Conservation (phyloP, 2,329 filamentous ascomycete species). For the Aspergillus sp. region DNA sequence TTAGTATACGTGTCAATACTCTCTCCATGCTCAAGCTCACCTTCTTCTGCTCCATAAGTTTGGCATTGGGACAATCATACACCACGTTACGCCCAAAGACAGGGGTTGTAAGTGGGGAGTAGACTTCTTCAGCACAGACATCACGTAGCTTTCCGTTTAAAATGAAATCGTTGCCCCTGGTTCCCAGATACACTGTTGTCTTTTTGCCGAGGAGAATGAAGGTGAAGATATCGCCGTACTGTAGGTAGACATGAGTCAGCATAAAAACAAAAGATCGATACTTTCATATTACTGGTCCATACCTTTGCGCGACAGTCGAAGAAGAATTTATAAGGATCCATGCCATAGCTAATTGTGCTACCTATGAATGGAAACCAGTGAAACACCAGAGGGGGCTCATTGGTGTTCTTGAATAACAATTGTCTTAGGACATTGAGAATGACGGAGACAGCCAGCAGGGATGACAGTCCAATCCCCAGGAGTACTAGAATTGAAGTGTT, state of each 20-base stretch:
- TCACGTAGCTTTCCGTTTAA: slow-evolving; percentile 89
- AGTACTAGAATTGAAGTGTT: slow-evolving; percentile 51
- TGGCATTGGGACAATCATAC: slow-evolving; percentile 87
- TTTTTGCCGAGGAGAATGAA: slow-evolving; percentile 86
- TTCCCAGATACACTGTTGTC: slow-evolving; percentile 81
- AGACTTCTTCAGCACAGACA: slow-evolving; percentile 87
- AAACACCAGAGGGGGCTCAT: slow-evolving; percentile 71
- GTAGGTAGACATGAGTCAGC: slow-evolving; percentile 1
- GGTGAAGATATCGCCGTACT: slow-evolving; percentile 89
- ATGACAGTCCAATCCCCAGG: slow-evolving; percentile 45
- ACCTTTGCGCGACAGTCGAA: slow-evolving; percentile 72
- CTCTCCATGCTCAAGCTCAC: slow-evolving; percentile 48
- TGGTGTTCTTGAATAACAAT: slow-evolving; percentile 76
- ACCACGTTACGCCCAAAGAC: slow-evolving; percentile 84
- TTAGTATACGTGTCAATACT: slow-evolving; percentile 26
- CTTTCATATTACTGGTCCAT: slow-evolving; percentile 20
- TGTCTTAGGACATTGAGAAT: slow-evolving; percentile 79
- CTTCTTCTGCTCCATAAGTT: slow-evolving; percentile 97
- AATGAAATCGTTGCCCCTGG: slow-evolving; percentile 85
- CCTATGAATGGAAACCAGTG: slow-evolving; percentile 73
- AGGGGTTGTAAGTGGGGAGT: slow-evolving; percentile 70
- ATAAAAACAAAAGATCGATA: not conserved
- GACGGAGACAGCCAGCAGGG: slow-evolving; percentile 60
- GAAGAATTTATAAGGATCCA: slow-evolving; percentile 72
- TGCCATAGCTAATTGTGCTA: slow-evolving; percentile 91